These are phyloP conservation scores for Silene vulgaris DNA, from an alignment of 179 eudicot species.

Conservation along the genomic window DNA sequence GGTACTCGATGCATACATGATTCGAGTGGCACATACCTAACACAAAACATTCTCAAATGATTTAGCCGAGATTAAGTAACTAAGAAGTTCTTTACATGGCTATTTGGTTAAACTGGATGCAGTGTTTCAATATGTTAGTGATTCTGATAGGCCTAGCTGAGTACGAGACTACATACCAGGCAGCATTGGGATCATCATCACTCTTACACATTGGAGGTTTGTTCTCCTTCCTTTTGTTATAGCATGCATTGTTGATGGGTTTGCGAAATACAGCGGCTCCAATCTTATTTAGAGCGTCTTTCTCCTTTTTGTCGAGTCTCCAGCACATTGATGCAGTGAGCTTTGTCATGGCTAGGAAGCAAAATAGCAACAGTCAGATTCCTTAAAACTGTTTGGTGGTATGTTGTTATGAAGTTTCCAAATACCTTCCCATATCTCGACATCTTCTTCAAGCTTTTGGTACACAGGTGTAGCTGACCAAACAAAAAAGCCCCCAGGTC, in stretches of 20 bases:
- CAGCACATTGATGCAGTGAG: slow-evolving; percentile 77
- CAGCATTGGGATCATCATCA: slow-evolving; percentile 84
- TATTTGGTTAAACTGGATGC: no score
- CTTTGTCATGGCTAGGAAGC: slow-evolving; percentile 58
- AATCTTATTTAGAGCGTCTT: slow-evolving; percentile 47
- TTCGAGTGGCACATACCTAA: slow-evolving; percentile 75
- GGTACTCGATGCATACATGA: slow-evolving; percentile 76
- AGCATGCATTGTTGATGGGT: slow-evolving; percentile 67
- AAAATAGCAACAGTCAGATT: slow-evolving; percentile 19
- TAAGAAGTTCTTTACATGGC: no score
- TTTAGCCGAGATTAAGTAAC: not conserved
- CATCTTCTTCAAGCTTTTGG: slow-evolving; percentile 67
- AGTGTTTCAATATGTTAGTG: not conserved
- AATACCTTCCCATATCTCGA: slow-evolving; percentile 76
- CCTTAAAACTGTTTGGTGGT: slow-evolving; percentile 4
- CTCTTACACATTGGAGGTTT: slow-evolving; percentile 65
- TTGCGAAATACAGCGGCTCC: slow-evolving; percentile 75
- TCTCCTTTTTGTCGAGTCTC: slow-evolving; percentile 67
- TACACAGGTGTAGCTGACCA: slow-evolving; percentile 94
- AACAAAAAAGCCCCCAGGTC: slow-evolving; percentile 82
- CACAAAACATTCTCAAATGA: not conserved
- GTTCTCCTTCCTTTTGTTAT: slow-evolving; percentile 53
- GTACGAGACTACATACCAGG: slow-evolving; percentile 52
- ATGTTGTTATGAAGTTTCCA: not conserved
- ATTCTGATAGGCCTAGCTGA: not conserved